phyloP scores from a whole-genome alignment of 352 stramenopile genomes.

The Globisporangium emineosum region DNA sequence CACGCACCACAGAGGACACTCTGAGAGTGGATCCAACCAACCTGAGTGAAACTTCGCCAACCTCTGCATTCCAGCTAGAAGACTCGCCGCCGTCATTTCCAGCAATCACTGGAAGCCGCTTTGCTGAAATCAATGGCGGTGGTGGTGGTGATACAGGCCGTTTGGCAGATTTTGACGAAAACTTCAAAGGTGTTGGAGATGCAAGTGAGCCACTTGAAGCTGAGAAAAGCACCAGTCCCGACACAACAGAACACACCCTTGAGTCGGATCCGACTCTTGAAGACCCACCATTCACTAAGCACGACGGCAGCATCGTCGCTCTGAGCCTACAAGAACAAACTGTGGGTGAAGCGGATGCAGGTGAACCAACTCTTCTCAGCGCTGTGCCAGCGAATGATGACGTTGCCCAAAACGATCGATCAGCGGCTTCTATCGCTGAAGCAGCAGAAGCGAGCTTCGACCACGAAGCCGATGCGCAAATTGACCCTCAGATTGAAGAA shows the following conservation, averaged over 20 bases:
- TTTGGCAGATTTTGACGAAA: neutral
- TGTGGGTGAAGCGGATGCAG: neutral
- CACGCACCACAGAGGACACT: neutral
- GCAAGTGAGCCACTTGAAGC: neutral
- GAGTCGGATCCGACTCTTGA: neutral
- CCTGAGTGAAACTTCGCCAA: neutral
- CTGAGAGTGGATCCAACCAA: neutral
- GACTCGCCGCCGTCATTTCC: neutral
- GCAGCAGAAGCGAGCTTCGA: neutral
- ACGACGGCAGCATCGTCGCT: neutral
- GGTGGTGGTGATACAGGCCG: neutral
- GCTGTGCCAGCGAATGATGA: neutral
- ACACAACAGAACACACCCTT: neutral
- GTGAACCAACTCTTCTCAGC: neutral
- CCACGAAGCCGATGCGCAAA: neutral
- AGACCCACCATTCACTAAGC: neutral
- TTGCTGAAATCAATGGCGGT: neutral
- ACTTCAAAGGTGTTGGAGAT: neutral
- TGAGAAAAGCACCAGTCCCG: no score
- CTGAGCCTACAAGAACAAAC: neutral
- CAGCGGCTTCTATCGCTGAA: neutral
- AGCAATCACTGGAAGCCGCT: neutral
- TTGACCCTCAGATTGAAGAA: neutral
- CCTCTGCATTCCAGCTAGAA: neutral
- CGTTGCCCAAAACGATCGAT: neutral